These are phyloP conservation scores for Lactifluus echinatus DNA, from an alignment of 768 basidiomycete genomes.

Conservation along the genomic window DNA sequence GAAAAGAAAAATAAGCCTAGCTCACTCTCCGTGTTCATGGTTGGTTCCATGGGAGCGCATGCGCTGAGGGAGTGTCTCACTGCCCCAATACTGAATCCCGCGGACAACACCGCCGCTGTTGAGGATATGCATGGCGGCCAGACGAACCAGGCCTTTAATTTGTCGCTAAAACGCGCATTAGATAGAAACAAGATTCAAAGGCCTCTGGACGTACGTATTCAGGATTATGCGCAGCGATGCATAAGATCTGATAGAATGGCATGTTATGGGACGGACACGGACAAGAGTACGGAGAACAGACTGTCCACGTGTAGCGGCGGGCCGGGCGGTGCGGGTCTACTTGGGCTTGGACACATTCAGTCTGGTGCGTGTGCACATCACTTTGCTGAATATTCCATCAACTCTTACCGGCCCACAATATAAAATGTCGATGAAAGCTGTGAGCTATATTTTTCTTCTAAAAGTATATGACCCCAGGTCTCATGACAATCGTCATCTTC, in stretches of 20 bases:
- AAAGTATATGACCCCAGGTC: neutral
- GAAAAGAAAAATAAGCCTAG: conserved; percentile 22
- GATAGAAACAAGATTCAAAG: neutral
- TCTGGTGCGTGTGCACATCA: conserved; percentile 1
- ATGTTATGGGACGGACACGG: conserved; percentile 39
- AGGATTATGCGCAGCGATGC: conserved; percentile 66
- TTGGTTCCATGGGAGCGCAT: conserved; percentile 56
- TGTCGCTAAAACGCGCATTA: conserved; percentile 42
- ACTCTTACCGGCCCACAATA: neutral
- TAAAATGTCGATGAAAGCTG: conserved; percentile 69
- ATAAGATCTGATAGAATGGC: conserved; percentile 85
- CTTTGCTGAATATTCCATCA: neutral
- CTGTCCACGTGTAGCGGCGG: too few species aligned
- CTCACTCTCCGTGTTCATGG: conserved; percentile 68
- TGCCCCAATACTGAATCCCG: conserved; percentile 68
- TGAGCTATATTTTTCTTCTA: conserved; percentile 30
- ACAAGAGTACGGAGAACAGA: too few species aligned
- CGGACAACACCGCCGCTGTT: conserved; percentile 75
- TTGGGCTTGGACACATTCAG: neutral
- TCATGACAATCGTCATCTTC: neutral
- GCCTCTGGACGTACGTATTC: conserved; percentile 50
- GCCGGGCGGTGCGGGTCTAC: neutral
- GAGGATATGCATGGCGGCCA: conserved; percentile 64
- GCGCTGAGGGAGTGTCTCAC: conserved; percentile 58
- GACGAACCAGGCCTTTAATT: conserved; percentile 65